Conservation (phyloP, 2,329 filamentous ascomycete genomes). For the Apiospora rasikravindrae region DNA sequence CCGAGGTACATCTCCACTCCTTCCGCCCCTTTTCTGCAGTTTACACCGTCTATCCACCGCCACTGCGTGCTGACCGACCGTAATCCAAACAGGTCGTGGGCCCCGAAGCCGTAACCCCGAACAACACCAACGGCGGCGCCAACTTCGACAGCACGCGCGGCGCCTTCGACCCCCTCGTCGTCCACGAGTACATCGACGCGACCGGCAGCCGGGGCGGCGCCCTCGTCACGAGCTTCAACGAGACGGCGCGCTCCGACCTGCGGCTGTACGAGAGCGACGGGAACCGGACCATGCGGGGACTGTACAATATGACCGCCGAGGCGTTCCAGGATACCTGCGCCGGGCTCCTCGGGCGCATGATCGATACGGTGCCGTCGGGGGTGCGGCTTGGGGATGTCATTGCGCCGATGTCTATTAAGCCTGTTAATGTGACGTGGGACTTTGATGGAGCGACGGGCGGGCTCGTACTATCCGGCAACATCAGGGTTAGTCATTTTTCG, state of each 20-base stretch:
- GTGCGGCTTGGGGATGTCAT: conserved; percentile 31
- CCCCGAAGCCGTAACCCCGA: conserved; percentile 28
- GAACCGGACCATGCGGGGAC: conserved; percentile 34
- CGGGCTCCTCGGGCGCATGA: conserved; percentile 33
- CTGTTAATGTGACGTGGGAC: conserved; percentile 35
- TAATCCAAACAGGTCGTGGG: conserved; percentile 10
- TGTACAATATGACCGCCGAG: conserved; percentile 31
- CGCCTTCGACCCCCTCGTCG: conserved; percentile 31
- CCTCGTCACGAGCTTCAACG: conserved; percentile 35
- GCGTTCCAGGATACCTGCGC: conserved; percentile 34
- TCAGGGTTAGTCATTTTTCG: conserved; percentile 29
- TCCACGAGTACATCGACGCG: conserved; percentile 34
- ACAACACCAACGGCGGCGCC: conserved; percentile 33
- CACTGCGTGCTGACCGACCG: background rate
- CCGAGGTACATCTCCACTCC: conserved; percentile 24
- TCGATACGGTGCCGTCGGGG: conserved; percentile 34
- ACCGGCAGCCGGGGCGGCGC: conserved; percentile 32
- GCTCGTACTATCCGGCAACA: conserved; percentile 30
- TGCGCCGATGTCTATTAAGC: conserved; percentile 33
- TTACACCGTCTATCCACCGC: background rate
- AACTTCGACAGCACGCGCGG: conserved; percentile 32
- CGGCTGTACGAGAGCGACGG: conserved; percentile 36
- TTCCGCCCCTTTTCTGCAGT: background rate
- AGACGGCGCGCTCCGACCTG: conserved; percentile 34
- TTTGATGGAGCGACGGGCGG: conserved; percentile 22